A percentile compares a stretch with the other conserved stretches of the same genome.
phyloP scores from a whole-genome alignment of 2,329 filamentous ascomycete species.

The Microcera coccophila region DNA sequence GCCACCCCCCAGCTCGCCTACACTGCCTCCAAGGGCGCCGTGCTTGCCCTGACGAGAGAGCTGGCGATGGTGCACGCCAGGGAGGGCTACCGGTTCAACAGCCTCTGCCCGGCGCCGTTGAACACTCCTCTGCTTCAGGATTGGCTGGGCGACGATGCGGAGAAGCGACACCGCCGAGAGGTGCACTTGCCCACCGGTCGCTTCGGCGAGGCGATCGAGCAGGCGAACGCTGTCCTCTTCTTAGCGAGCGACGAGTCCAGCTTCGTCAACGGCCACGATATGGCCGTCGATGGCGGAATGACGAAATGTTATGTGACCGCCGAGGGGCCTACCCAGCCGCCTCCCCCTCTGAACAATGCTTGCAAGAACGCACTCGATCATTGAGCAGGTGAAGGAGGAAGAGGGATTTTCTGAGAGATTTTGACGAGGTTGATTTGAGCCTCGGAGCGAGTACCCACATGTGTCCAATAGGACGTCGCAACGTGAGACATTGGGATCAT shows the following conservation, averaged over 20 bases:
- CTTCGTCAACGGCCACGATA: conserved; percentile 88
- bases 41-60: conserved; percentile 84
- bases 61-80: conserved; percentile 87
- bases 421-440: too few species aligned
- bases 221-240: conserved; percentile 85
- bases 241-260: conserved; percentile 82
- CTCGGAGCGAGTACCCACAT: too few species aligned
- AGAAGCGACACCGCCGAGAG: conserved; percentile 77
- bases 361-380: conserved; percentile 43
- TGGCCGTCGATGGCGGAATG: conserved; percentile 95
- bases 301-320: conserved; percentile 81
- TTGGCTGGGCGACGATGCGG: conserved; percentile 83
- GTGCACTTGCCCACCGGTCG: conserved; percentile 85
- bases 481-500: background rate
- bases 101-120: conserved; percentile 81
- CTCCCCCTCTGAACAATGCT: conserved; percentile 62
- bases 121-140: conserved; percentile 91
- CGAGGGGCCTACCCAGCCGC: conserved; percentile 52
- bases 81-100: conserved; percentile 86
- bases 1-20: conserved; percentile 89
- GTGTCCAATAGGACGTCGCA: too few species aligned
- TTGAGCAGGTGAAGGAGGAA: background rate
- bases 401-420: too few species aligned
- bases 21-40: conserved; percentile 89
- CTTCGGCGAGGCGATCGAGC: conserved; percentile 91